A percentile compares a stretch with the other conserved stretches of the same genome.
phyloP scores from a whole-genome alignment of 495 filamentous ascomycete species.

The Hypoxylon rickii region DNA sequence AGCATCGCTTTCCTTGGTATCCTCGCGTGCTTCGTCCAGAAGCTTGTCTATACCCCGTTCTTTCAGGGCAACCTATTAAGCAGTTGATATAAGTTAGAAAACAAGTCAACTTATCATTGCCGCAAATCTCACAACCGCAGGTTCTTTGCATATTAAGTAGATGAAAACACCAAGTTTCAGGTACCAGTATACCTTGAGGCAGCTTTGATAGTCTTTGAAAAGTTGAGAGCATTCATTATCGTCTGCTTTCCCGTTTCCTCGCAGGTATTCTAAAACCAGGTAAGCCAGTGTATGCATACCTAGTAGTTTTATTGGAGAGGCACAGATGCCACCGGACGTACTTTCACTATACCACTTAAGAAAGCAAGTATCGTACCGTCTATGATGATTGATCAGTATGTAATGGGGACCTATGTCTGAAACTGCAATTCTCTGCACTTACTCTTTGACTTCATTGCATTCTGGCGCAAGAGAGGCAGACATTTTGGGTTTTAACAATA shows the following conservation, averaged over 20 bases:
- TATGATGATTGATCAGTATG: slow-evolving; percentile 38
- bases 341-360: slow-evolving; percentile 97
- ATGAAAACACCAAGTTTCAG: not conserved
- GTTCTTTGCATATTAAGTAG: not conserved
- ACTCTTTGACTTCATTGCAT: slow-evolving; percentile 92
- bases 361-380: slow-evolving; percentile 90
- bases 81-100: too few species aligned
- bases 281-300: not conserved
- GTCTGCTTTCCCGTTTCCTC: slow-evolving; percentile 67
- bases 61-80: slow-evolving; percentile 73
- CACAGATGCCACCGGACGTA: slow-evolving; percentile 51
- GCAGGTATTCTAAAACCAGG: slow-evolving; percentile 71
- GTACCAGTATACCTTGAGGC: slow-evolving; percentile 65
- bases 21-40: slow-evolving; percentile 81
- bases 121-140: slow-evolving; percentile 10
- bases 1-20: slow-evolving; percentile 78
- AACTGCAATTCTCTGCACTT: slow-evolving; percentile 29
- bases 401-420: not conserved
- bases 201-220: slow-evolving; percentile 85
- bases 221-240: slow-evolving; percentile 81
- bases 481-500: slow-evolving; percentile 43
- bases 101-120: slow-evolving; percentile 2
- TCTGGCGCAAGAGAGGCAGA: slow-evolving; percentile 64
- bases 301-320: not conserved
- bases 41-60: slow-evolving; percentile 84